Conservation (phyloP, 495 filamentous ascomycete genomes). For the Jackrogersella minutella region DNA sequence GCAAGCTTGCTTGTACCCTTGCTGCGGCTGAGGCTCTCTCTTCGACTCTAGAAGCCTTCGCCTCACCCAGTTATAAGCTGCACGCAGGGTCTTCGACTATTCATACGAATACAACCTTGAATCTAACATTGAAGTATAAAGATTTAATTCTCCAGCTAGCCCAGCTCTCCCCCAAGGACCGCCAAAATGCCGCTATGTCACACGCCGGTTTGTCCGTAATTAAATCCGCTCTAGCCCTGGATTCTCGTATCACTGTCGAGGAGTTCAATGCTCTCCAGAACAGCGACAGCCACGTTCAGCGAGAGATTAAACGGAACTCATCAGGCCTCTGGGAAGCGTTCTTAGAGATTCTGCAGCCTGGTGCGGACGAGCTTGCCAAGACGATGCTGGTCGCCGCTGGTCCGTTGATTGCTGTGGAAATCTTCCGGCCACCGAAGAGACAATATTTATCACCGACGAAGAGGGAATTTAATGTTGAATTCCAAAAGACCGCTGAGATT, state of each 20-base stretch:
- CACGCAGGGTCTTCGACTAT: slow-evolving; percentile 58
- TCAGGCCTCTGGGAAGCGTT: slow-evolving; percentile 79
- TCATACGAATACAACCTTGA: slow-evolving; percentile 60
- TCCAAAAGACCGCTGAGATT: slow-evolving; percentile 71
- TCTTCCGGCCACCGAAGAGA: slow-evolving; percentile 63
- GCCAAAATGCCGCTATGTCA: slow-evolving; percentile 51
- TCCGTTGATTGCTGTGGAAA: slow-evolving; percentile 74
- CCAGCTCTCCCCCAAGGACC: slow-evolving; percentile 47
- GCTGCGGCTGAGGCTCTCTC: slow-evolving; percentile 57
- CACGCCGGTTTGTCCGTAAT: slow-evolving; percentile 68
- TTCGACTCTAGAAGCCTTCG: slow-evolving; percentile 56
- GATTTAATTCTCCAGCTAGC: slow-evolving; percentile 54
- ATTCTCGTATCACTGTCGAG: slow-evolving; percentile 74
- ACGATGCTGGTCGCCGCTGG: slow-evolving; percentile 74
- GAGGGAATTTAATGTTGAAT: slow-evolving; percentile 74
- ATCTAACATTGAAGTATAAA: slow-evolving; percentile 57
- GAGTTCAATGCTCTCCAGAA: slow-evolving; percentile 72
- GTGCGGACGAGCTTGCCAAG: slow-evolving; percentile 70
- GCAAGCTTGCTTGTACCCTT: slow-evolving; percentile 54
- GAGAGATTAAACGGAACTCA: slow-evolving; percentile 70
- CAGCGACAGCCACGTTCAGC: slow-evolving; percentile 65
- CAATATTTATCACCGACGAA: slow-evolving; percentile 62
- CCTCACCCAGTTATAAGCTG: slow-evolving; percentile 48
- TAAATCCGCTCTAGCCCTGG: slow-evolving; percentile 73
- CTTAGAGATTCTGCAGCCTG: slow-evolving; percentile 69